Evolutionary conservation across 164 flowering plant genomes (phyloP), one percentile per base, ranked within the genome.

Genomic region (Sextonia rubra): DNA sequence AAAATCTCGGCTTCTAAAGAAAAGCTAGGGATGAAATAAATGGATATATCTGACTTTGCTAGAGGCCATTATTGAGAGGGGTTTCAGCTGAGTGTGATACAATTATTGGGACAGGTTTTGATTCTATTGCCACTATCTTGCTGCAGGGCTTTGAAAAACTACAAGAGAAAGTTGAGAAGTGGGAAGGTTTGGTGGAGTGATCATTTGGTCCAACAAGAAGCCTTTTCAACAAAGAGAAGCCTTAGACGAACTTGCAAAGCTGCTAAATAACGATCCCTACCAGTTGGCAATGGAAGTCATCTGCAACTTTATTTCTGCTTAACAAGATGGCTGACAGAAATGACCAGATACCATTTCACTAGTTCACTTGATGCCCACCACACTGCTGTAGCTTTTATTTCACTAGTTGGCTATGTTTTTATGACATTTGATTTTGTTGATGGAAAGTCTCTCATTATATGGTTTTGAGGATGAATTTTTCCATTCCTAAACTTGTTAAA

Each of bases 141-240:
- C 37, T 71, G 60, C 84, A 96, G 99, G 99, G 98, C 56, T 91
- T 90, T 74, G 97, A 90, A 81, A 88, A 86, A 69, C 92, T 96
- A 32, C 77, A 85, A 62, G 94, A 86, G 76, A 70, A 83, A 72
- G 93, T 93, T 56, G 91, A 89, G 27, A 91, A 86, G 64, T 96
- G 97, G 94, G 89, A 87, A 64, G 91, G 92, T 62, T 71, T 80
- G 20, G 85, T 76, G 25, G 56, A 70, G 22, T 32, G 80, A 64
- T 64, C 91, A 8, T 27, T 87, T 79, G 80, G 14, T 80, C 76
- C 78, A 91, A 86, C 77, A 78, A 91, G 74, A 86, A 83, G 82
- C 88, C 89, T n/a, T 91, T 90, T 69, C 8, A 70, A 73, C 65
- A 67, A 48, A 18, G 75, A 73, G 15, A 73, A 70, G 12, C 75